Base-by-base conservation (phyloP, 371 early-diverging fungal genomes). In the Lichtheimia ornata region DNA sequence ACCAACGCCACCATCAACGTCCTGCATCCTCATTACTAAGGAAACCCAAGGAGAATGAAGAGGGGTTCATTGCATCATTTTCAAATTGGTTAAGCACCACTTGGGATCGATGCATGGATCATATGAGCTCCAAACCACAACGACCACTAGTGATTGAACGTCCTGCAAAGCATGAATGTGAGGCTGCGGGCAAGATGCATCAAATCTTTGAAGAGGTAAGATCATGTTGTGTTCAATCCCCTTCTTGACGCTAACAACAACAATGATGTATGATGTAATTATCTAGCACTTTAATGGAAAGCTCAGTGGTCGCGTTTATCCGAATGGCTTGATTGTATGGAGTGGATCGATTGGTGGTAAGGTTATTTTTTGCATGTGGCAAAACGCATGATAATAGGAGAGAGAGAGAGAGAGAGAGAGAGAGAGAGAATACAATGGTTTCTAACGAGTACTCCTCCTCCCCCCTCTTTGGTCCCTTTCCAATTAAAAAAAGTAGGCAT, bases 151-250 rank as follows among this genome's bases (percentile, higher is more conserved):
- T 43, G 14, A 42, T 67, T 56, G 61, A 60, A 20, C 50, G 64
- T 25, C 20, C 45, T 30, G 68, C 58, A 17, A 63, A 55, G 41
- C 68, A 67, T 42, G 68, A 67, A 54, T 67, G 63, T 49, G 68
- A 67, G 43, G 61, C 58, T 13, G 68, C 68, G 24, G 68, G 68
- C 24, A 67, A 67, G 15, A 47, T 67, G 20, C 68, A 67, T 53
- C 68, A 67, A 55, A 45, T 67, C 22, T 58, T 67, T 20, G 66
- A 65, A 61, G 57, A 64, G 56, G 62, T 62, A 30, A 62, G 14
- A 54, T 15, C 4, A 41, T 24, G 41, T 5, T 47, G 45, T 5
- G 45, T 5, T 18, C 45, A 4, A 22, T 22, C 47, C 47, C 47
- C 47, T 47, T 22, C 47, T 22, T 22, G 18, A 47, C 35, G 35